Conservation (phyloP, 2,329 filamentous ascomycete species). For the Whalleya microplaca region DNA sequence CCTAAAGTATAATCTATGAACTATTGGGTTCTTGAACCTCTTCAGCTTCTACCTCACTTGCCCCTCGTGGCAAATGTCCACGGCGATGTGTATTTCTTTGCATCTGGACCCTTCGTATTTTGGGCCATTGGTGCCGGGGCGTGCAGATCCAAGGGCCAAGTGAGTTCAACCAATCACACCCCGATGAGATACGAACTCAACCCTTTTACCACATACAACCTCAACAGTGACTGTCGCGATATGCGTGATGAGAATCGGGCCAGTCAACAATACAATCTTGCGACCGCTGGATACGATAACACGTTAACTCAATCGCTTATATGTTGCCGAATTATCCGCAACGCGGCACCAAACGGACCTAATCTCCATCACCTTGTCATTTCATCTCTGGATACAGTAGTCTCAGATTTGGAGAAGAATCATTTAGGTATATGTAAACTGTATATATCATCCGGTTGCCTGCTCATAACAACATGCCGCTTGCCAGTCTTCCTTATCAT, state of each 20-base stretch:
- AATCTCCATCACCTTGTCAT: too few species aligned
- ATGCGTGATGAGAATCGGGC: not conserved
- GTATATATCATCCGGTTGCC: too few species aligned
- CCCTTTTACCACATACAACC: not conserved
- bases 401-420: too few species aligned
- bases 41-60: not conserved
- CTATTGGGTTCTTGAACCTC: not conserved
- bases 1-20: not conserved
- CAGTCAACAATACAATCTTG: too few species aligned
- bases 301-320: too few species aligned
- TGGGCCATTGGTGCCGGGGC: conserved; percentile 8
- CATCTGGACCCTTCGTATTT: conserved; percentile 17
- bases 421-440: too few species aligned
- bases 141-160: conserved; percentile 19
- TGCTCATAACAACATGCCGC: too few species aligned
- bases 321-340: too few species aligned
- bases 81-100: conserved; percentile 11
- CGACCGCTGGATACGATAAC: too few species aligned
- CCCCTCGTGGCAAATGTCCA: conserved; percentile 16
- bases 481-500: not conserved
- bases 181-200: not conserved
- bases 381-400: too few species aligned
- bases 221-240: not conserved
- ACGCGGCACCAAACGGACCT: too few species aligned
- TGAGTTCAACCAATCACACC: not conserved